Evolutionary conservation across 768 basidiomycete genomes (phyloP), one percentile per base, ranked within the genome.

Genomic region (Suillus subluteus): DNA sequence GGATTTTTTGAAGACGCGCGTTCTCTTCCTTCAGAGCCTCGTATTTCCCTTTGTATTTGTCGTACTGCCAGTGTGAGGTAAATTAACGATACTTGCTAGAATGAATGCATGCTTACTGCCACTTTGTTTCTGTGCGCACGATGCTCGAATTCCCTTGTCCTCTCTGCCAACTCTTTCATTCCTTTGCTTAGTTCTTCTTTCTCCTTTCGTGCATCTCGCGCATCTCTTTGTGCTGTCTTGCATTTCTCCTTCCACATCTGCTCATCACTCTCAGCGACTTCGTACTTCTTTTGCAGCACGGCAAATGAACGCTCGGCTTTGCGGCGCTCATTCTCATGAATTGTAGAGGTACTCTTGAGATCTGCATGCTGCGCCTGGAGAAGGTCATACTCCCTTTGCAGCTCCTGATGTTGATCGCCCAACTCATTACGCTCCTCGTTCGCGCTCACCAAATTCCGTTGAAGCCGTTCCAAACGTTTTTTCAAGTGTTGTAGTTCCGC

Each of bases 1-100:
- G 41, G 2, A 32, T 58, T 48, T 64, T 30, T 16, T 23, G 67
- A 18, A 50, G 63, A 23, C 52, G 69, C 43, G 65, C 65, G 40
- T 46, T 63, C 48, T 75, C 67, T 4, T 65, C 30, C 18, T 48
- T n/a, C 2, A 78, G 56, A 2, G 72, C 73, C 48, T 74, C 73
- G 43, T 70, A 68, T 54, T 78, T 76, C 65, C 70, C 73, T 65
- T 62, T 76, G 61, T 75, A 68, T 9, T 73, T 72, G 21, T 66
- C 68, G 37, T 59, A 66, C 75, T 76, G 56, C 26, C 23, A 12
- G 18, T 5, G 21, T 40, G 23, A 55, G 15, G 21, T n/a, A 13
- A 70, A 61, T 13, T 21, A 37, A 18, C 44, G 41, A 58, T 4
- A 43, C 9, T 21, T 23, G 43, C 4, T 21, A n/a, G 50, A 3